Conservation (phyloP, 2,329 filamentous ascomycete species). For the Calonectria hawksworthii region DNA sequence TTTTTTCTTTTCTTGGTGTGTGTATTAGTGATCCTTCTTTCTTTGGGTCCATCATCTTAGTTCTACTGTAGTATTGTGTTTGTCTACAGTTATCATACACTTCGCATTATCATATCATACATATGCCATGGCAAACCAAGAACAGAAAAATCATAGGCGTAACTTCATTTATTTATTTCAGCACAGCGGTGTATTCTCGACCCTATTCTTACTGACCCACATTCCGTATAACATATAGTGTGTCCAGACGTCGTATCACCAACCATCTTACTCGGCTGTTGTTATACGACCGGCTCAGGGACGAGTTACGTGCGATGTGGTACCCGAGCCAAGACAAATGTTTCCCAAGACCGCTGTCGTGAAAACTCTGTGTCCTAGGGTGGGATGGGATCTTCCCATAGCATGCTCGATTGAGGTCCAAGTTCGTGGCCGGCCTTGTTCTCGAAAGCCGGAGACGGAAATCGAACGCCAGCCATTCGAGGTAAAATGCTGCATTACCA, state of each 20-base stretch:
- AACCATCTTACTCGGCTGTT: neutral
- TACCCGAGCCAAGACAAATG: neutral
- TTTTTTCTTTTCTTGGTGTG: neutral
- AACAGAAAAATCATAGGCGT: neutral
- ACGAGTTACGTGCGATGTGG: neutral
- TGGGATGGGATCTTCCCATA: neutral
- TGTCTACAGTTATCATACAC: neutral
- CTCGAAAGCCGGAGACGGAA: neutral
- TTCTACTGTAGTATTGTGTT: neutral
- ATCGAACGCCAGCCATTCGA: neutral
- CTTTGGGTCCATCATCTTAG: neutral
- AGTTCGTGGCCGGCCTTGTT: neutral
- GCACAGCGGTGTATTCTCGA: neutral
- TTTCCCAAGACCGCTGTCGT: no score
- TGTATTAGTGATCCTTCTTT: no score
- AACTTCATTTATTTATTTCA: neutral
- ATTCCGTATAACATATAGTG: neutral
- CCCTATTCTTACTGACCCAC: neutral
- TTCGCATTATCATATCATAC: neutral
- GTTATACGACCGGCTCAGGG: neutral
- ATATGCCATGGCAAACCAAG: no score
- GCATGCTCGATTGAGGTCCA: neutral
- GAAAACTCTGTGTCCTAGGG: neutral
- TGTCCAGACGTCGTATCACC: neutral
- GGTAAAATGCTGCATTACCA: neutral